These are phyloP conservation scores for Ambrosia trifida DNA, from an alignment of 129 eudicot species.

Conservation along the genomic window DNA sequence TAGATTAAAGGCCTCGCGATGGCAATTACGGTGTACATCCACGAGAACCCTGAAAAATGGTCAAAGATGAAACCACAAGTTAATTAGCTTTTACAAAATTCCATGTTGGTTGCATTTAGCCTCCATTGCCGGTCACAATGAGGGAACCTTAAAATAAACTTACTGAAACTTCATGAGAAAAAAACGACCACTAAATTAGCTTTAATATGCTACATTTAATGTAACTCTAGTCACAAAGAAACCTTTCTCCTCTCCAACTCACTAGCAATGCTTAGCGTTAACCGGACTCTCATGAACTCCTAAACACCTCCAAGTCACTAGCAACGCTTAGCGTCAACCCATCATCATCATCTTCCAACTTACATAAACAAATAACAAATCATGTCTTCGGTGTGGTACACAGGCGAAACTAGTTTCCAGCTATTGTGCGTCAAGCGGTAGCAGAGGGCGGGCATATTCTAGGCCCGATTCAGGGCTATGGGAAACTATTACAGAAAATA, in stretches of 20 bases:
- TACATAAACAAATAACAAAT: too few relatives aligned
- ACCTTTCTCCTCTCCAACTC: too few relatives aligned
- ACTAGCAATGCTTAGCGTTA: too few relatives aligned
- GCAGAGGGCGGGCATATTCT: too few relatives aligned
- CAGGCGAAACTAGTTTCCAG: too few relatives aligned
- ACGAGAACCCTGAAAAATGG: slow-evolving; percentile 69
- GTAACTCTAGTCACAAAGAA: neutral
- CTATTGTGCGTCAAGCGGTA: too few relatives aligned
- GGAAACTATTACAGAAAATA: neutral
- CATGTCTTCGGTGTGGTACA: too few relatives aligned
- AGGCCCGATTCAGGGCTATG: too few relatives aligned
- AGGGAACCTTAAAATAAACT: neutral
- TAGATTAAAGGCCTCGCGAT: slow-evolving; percentile 87
- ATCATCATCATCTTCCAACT: too few relatives aligned
- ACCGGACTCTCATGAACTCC: too few relatives aligned
- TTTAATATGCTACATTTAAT: neutral
- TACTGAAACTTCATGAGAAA: neutral
- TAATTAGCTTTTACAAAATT: slow-evolving; percentile 19
- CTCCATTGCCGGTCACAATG: neutral
- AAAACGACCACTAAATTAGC: neutral
- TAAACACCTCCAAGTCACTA: too few relatives aligned
- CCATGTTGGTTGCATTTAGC: neutral
- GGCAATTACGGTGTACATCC: slow-evolving; percentile 76
- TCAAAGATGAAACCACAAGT: slow-evolving; percentile 19
- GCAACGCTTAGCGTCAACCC: too few relatives aligned